Evolutionary conservation across 1,284 basidiomycete genomes (phyloP).

Genomic region (Cryptococcus depauperatus): DNA sequence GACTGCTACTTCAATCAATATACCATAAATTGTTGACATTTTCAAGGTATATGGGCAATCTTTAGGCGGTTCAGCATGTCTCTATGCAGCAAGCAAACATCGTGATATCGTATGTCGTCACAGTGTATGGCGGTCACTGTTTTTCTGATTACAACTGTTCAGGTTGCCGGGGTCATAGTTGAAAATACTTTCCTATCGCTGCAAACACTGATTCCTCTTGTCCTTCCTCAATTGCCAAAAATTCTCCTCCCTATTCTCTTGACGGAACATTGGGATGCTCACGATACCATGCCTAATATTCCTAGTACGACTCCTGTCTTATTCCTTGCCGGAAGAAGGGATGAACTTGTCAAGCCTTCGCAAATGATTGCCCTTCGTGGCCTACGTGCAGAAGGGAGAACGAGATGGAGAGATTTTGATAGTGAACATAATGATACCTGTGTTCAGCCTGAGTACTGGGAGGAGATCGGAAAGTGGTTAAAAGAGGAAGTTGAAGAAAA

Average conservation of each 20-base stretch:
- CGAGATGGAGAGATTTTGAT: slow-evolving; percentile 51
- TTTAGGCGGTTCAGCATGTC: slow-evolving; percentile 90
- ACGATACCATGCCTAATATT: slow-evolving; percentile 60
- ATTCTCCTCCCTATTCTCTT: slow-evolving; percentile 41
- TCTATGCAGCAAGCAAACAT: slow-evolving; percentile 77
- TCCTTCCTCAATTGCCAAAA: slow-evolving; percentile 68
- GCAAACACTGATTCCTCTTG: slow-evolving; percentile 66
- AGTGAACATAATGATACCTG: slow-evolving; percentile 72
- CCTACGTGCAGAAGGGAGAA: slow-evolving; percentile 45
- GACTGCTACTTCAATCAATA: background rate
- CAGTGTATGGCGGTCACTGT: background rate
- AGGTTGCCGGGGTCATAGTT: slow-evolving; percentile 53
- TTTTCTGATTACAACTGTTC: slow-evolving; percentile 1
- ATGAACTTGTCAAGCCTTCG: slow-evolving; percentile 74
- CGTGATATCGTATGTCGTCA: slow-evolving; percentile 53
- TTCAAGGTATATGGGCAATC: slow-evolving; percentile 74
- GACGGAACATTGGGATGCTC: slow-evolving; percentile 75
- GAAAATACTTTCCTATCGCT: slow-evolving; percentile 90
- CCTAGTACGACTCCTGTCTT: slow-evolving; percentile 68
- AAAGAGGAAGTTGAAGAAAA: slow-evolving; percentile 26
- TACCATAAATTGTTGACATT: too few relatives aligned
- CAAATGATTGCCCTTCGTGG: slow-evolving; percentile 77
- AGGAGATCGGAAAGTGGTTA: slow-evolving; percentile 55
- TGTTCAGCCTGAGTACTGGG: slow-evolving; percentile 59
- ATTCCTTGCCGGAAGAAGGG: slow-evolving; percentile 67